phyloP scores from a whole-genome alignment of 1,139 yeast genomes.

The Eremothecium sinecaudum region DNA sequence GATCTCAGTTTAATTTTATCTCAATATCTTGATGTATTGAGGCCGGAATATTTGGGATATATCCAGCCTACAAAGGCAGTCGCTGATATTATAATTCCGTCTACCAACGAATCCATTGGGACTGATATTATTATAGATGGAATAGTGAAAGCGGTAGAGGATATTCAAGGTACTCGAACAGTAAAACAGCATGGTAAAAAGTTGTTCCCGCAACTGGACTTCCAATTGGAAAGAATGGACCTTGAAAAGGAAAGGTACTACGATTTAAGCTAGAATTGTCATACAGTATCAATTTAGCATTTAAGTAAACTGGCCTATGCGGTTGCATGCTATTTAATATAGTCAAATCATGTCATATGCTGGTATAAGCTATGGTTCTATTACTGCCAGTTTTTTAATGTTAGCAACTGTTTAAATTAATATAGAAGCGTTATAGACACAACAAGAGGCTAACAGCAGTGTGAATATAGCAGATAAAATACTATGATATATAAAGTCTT shows the following conservation, averaged over 20 bases:
- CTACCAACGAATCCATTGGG: slow-evolving; percentile 43
- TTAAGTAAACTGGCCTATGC: no score
- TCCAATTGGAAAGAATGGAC: slow-evolving; percentile 38
- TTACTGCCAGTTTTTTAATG: no score
- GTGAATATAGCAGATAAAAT: no score
- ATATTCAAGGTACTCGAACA: slow-evolving; percentile 14
- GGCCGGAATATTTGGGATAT: slow-evolving; percentile 68
- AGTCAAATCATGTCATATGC: no score
- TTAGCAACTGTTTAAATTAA: no score
- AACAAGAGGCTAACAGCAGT: no score
- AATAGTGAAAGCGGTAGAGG: slow-evolving; percentile 37
- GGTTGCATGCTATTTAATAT: no score
- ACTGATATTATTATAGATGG: slow-evolving; percentile 70
- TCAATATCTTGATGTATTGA: slow-evolving; percentile 53
- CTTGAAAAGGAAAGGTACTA: slow-evolving; percentile 45
- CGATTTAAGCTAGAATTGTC: slow-evolving; percentile 27
- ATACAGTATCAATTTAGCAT: no score
- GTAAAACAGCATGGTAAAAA: slow-evolving; percentile 8
- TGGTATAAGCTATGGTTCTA: no score
- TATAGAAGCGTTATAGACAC: no score
- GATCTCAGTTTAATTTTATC: slow-evolving; percentile 46
- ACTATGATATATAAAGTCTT: no score
- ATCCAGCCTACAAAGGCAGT: slow-evolving; percentile 66
- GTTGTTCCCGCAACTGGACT: slow-evolving; percentile 21
- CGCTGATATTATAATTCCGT: slow-evolving; percentile 77